Percentiles rank a stretch among this genome's conserved stretches.
Conservation (phyloP, 768 basidiomycete species). For the Clitopilus hobsonii region DNA sequence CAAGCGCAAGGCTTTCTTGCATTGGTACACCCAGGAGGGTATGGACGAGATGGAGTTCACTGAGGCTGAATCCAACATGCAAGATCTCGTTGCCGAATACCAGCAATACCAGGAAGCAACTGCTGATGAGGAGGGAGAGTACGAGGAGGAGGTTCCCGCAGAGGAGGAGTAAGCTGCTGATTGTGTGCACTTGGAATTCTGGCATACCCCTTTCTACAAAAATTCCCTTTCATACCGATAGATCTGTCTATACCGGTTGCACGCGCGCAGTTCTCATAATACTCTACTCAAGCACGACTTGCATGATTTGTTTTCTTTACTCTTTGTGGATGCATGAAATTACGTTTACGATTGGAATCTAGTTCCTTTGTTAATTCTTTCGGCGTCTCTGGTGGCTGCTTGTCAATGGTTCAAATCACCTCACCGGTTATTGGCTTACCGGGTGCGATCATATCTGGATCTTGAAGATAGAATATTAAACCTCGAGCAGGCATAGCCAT, state of each 20-base stretch:
- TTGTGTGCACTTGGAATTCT: slow-evolving; percentile 14
- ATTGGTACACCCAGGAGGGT: slow-evolving; percentile 99
- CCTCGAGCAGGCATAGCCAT: too few species aligned
- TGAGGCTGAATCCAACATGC: slow-evolving; percentile 99
- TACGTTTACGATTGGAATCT: background rate
- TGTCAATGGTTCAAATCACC: too few species aligned
- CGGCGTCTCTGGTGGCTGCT: background rate
- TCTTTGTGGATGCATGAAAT: slow-evolving; percentile 22
- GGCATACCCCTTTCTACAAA: slow-evolving; percentile 14
- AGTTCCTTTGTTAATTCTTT: slow-evolving; percentile 1
- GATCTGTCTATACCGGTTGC: background rate
- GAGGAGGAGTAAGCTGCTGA: slow-evolving; percentile 51
- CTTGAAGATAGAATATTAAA: too few species aligned
- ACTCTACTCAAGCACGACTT: slow-evolving; percentile 30
- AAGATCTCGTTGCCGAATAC: slow-evolving; percentile 97
- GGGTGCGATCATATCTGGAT: too few species aligned
- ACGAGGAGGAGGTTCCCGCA: slow-evolving; percentile 68
- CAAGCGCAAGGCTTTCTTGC: slow-evolving; percentile 97
- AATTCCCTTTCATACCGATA: slow-evolving; percentile 4
- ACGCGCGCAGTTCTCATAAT: slow-evolving; percentile 1
- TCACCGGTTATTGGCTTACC: too few species aligned
- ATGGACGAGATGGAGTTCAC: slow-evolving; percentile 99
- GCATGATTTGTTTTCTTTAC: slow-evolving; percentile 22
- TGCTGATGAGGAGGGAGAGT: slow-evolving; percentile 84
- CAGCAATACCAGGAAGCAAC: slow-evolving; percentile 95